Percentiles rank a stretch among this genome's conserved stretches.
Conservation (phyloP, 179 eudicot genomes). For the Camellia oleifera region DNA sequence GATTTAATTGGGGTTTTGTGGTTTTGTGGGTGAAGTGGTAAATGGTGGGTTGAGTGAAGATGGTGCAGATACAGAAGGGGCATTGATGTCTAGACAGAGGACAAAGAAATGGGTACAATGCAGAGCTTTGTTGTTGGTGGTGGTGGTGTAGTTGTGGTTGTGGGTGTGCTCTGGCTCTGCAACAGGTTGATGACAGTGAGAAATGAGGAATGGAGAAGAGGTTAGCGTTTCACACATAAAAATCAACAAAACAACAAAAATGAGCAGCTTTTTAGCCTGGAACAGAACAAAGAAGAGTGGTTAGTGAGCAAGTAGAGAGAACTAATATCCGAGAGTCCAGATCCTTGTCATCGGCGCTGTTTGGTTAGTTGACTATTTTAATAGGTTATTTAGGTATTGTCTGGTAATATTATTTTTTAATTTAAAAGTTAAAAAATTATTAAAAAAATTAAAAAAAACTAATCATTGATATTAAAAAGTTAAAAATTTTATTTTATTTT, state of each 20-base stretch:
- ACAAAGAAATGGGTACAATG: background rate
- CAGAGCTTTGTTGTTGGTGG: background rate
- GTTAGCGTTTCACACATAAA: background rate
- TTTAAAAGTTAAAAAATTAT: too few relatives aligned
- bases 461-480: too few relatives aligned
- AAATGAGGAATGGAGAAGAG: background rate
- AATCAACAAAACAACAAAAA: background rate
- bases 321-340: background rate
- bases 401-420: too few relatives aligned
- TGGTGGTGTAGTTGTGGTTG: too few relatives aligned
- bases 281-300: background rate
- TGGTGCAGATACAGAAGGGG: background rate
- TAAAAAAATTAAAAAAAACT: too few relatives aligned
- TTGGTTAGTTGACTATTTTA: background rate
- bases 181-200: background rate
- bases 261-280: background rate
- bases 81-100: background rate
- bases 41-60: background rate
- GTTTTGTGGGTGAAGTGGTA: background rate
- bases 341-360: background rate
- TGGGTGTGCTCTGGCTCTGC: background rate
- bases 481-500: too few relatives aligned
- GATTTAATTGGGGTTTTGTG: conserved; percentile 10
- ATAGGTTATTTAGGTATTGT: too few relatives aligned
- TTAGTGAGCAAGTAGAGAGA: too few relatives aligned